Base-by-base conservation (phyloP, 768 basidiomycete species). In the Mrakia frigida region DNA sequence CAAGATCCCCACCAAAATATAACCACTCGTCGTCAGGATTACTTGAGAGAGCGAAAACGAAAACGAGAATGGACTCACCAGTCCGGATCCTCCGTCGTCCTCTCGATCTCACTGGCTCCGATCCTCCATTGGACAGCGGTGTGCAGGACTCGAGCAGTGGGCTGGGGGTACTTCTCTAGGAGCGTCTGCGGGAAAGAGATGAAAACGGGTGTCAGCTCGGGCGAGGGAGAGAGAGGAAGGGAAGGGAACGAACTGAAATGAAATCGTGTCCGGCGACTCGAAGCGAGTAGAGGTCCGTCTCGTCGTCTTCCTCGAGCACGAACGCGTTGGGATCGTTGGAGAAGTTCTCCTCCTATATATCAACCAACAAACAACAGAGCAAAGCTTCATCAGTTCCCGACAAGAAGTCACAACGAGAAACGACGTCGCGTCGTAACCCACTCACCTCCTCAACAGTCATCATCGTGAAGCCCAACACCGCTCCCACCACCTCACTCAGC, bases 221-320 rank as follows among this genome's bases (percentile, higher is more conserved):
- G 56, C 35, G 53, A 25, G 21, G 69, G 46, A 50, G 9, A 23
- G 1, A 18, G 6, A 21, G 46, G 16, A 18, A 1, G n/a, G n/a
- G n/a, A n/a, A n/a, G n/a, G n/a, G 41, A 41, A 70, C 72, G 70
- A 37, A 68, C 78, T 76, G 80, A 81, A 61, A 96, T 84, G 50
- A 98, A 84, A 81, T 98, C 96, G 80, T 94, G 90, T 4, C 90
- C 90, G 6, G 92, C 91, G 2, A 92, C 88, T 50, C 97, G 87
- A 46, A 93, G 87, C 74, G 91, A 92, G 81, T 94, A 95, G 2
- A 86, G 82, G 73, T 91, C 89, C 0, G 90, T 90, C 78, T 96
- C 94, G 77, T 98, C 96, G 73, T 97, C 93, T 81, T 98, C 95
- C 81, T 98, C 93, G 35, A 91, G 90, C 41, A 98, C 90, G 81